These are phyloP conservation scores for Botrytis paeoniae DNA, from an alignment of 2,329 filamentous ascomycete species.

Conservation along the genomic window DNA sequence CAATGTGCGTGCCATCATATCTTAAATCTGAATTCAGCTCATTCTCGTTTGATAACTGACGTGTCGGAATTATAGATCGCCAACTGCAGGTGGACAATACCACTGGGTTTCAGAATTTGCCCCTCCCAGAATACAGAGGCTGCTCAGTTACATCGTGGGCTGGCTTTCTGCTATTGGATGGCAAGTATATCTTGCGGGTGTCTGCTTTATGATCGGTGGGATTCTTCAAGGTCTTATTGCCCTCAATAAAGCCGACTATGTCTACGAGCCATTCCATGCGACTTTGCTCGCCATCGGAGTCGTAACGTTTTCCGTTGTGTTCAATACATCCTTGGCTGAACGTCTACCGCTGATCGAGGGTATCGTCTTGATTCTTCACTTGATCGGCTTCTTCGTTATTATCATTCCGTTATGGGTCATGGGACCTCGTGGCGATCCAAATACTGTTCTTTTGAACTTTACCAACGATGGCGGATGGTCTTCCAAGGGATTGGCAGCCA, in stretches of 20 bases:
- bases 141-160: constrained; percentile 51
- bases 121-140: constrained; percentile 46
- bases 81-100: constrained; percentile 56
- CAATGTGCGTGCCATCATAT: constrained; percentile 25
- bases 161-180: constrained; percentile 48
- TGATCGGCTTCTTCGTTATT: constrained; percentile 45
- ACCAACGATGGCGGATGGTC: constrained; percentile 37
- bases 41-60: neutral
- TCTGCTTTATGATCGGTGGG: constrained; percentile 42
- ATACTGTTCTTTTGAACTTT: constrained; percentile 37
- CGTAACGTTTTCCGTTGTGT: constrained; percentile 41
- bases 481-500: constrained; percentile 36
- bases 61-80: constrained; percentile 39
- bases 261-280: constrained; percentile 41
- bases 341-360: constrained; percentile 44
- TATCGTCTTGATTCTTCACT: constrained; percentile 45
- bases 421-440: constrained; percentile 24
- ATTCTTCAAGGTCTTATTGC: constrained; percentile 44
- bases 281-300: constrained; percentile 45
- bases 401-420: constrained; percentile 41
- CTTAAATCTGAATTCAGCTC: neutral
- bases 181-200: constrained; percentile 44
- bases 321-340: constrained; percentile 44
- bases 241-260: constrained; percentile 40
- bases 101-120: constrained; percentile 56